phyloP scores from a whole-genome alignment of 1,284 basidiomycete species.

The Austroboletus novae-zelandiae region DNA sequence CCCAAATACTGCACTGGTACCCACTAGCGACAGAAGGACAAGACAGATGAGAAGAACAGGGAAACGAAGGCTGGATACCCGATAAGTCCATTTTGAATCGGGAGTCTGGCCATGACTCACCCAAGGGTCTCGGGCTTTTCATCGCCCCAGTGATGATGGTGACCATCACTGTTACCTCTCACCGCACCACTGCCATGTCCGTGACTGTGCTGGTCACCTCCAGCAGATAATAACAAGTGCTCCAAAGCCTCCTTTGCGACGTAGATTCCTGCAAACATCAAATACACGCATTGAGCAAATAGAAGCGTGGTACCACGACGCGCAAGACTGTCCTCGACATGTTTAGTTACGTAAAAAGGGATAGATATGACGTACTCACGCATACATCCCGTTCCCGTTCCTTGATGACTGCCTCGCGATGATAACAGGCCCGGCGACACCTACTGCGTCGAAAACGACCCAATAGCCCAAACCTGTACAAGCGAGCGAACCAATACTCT shows the following conservation, averaged over 20 bases:
- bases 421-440: conserved; percentile 53
- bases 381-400: conserved; percentile 24
- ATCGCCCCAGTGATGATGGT: conserved; percentile 59
- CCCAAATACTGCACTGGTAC: conserved; percentile 27
- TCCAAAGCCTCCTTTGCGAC: conserved; percentile 93
- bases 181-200: conserved; percentile 14
- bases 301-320: conserved; percentile 77
- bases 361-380: conserved; percentile 14
- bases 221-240: conserved; percentile 68
- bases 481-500: conserved; percentile 83
- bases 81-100: conserved; percentile 3
- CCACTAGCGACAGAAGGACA: conserved; percentile 55
- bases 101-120: conserved; percentile 27
- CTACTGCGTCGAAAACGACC: conserved; percentile 92
- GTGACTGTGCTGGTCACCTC: conserved; percentile 31
- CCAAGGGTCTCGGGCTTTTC: conserved; percentile 41
- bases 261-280: conserved; percentile 89
- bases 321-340: conserved; percentile 50
- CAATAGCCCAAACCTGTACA: conserved; percentile 93
- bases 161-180: conserved; percentile 42
- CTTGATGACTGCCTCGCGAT: conserved; percentile 29
- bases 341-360: background rate
- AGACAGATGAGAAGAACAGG: conserved; percentile 61
- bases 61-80: conserved; percentile 56
- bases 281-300: conserved; percentile 87